Conservation (phyloP, 23 red algal genomes). For the Gracilariopsis chorda region DNA sequence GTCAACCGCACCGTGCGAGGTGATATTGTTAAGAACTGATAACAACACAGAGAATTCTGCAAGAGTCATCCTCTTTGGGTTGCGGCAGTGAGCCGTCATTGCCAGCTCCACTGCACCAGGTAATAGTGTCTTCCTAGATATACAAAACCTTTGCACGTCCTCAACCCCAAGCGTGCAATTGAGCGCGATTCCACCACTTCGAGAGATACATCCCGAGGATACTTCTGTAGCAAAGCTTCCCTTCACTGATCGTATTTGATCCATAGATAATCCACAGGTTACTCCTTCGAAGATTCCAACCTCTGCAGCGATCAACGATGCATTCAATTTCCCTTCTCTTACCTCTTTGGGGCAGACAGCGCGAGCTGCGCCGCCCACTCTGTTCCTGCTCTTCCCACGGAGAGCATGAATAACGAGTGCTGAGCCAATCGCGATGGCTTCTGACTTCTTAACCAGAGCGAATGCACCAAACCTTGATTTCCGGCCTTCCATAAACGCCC, state of each 20-base stretch:
- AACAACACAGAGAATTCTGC: conserved; percentile 73
- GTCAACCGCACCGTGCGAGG: conserved; percentile 55
- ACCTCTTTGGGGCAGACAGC: conserved; percentile 55
- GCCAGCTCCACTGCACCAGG: conserved; percentile 33
- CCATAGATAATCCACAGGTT: conserved; percentile 42
- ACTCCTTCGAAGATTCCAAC: conserved; percentile 70
- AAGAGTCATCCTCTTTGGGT: conserved; percentile 47
- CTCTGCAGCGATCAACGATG: conserved; percentile 55
- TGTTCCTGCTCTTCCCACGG: conserved; percentile 22
- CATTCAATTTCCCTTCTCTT: conserved; percentile 56
- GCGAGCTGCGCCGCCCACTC: conserved; percentile 42
- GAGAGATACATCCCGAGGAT: background rate
- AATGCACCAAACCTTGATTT: conserved; percentile 51
- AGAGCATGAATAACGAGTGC: conserved; percentile 39
- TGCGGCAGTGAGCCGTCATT: conserved; percentile 30
- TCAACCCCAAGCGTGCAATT: conserved; percentile 26
- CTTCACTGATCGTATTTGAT: conserved; percentile 52
- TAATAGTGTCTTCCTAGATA: conserved; percentile 38
- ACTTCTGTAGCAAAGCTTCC: conserved; percentile 62
- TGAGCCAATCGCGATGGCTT: conserved; percentile 56
- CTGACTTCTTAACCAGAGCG: conserved; percentile 50
- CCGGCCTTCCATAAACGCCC: conserved; percentile 56
- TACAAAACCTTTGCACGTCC: conserved; percentile 62
- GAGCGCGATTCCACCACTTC: conserved; percentile 9
- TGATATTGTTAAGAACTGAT: conserved; percentile 54